Evolutionary conservation across 2,329 filamentous ascomycete genomes (phyloP), one percentile per base, ranked within the genome.

Genomic region (Xylariales sp.): DNA sequence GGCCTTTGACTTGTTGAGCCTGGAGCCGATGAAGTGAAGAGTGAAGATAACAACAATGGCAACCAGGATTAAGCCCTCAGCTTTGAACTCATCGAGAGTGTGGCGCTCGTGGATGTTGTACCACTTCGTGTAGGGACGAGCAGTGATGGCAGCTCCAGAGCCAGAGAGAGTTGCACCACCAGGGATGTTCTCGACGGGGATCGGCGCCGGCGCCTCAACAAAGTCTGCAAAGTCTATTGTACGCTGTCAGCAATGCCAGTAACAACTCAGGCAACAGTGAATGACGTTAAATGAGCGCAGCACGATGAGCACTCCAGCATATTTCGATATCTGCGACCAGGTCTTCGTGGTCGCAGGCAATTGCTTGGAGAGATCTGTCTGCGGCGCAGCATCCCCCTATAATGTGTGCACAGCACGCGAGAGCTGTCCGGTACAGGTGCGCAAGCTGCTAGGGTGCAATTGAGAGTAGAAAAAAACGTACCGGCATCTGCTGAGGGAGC

Each of bases 31-130:
- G 55, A 94, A 65, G 60, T 97, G 90, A 46, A 95, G 68, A 29
- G 82, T 59, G 48, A 96, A 71, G 48, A 96, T 76, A 37, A 95
- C 48, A 38, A 82, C 56, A 51, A 96, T 78, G 55, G 89, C 72
- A 23, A 78, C 76, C 43, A 96, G 67, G 53, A 98, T 85, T 60
- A 89, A 68, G 42, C 86, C 84, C 69, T 98, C 93, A 54, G 83
- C 76, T 66, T 81, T 81, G 74, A 98, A 98, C 62, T 98, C 93
- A 55, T 74, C 75, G 43, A 83, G 69, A 18, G 81, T 81, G 55
- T 90, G 82, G 56, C 93, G 88, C 76, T 97, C 90, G 76, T 95
- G 93, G 44, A 97, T 72, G 40, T 89, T 88, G 69, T 97, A 98
- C 93, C 93, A 98, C 71, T 88, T 88, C 36, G 89, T 95, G 63